Conservation (phyloP, 305 asterid species). For the Andrographis paniculata region DNA sequence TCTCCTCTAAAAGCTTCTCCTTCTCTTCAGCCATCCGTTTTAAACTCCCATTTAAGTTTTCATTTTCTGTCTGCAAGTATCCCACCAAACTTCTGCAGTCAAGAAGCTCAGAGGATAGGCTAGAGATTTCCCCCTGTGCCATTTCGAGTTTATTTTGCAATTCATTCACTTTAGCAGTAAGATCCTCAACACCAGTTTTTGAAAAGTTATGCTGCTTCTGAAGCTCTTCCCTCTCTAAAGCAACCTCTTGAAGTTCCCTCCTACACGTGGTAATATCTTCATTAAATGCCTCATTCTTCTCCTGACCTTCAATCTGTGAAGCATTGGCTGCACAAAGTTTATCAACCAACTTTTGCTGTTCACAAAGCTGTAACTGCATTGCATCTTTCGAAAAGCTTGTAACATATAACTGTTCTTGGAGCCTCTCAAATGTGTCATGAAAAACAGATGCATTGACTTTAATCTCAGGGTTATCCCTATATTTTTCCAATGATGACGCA, state of each 20-base stretch:
- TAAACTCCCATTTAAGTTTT: slow-evolving; percentile 35
- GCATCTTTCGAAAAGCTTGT: slow-evolving; percentile 64
- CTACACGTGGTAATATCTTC: slow-evolving; percentile 49
- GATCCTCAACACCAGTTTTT: slow-evolving; percentile 43
- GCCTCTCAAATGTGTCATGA: slow-evolving; percentile 47
- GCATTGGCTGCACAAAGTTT: slow-evolving; percentile 37
- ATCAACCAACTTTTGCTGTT: slow-evolving; percentile 44
- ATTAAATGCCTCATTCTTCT: slow-evolving; percentile 43
- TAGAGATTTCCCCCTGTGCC: slow-evolving; percentile 53
- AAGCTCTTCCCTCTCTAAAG: slow-evolving; percentile 47
- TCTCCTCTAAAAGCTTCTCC: slow-evolving; percentile 42
- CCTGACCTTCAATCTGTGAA: slow-evolving; percentile 44
- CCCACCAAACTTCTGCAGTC: slow-evolving; percentile 48
- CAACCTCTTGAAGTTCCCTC: slow-evolving; percentile 44
- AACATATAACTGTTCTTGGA: slow-evolving; percentile 72
- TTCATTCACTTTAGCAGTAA: slow-evolving; percentile 47
- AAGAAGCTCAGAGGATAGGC: slow-evolving; percentile 52
- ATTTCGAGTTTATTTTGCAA: slow-evolving; percentile 58
- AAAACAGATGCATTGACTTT: slow-evolving; percentile 21
- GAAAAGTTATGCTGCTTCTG: slow-evolving; percentile 51
- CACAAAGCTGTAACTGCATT: slow-evolving; percentile 50
- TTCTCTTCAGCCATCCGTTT: slow-evolving; percentile 47
- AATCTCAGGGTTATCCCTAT: slow-evolving; percentile 18
- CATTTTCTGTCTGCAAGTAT: slow-evolving; percentile 54
- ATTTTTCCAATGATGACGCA: slow-evolving; percentile 27